Base-by-base conservation (phyloP, 768 basidiomycete species). In the Cubamyces sp. region DNA sequence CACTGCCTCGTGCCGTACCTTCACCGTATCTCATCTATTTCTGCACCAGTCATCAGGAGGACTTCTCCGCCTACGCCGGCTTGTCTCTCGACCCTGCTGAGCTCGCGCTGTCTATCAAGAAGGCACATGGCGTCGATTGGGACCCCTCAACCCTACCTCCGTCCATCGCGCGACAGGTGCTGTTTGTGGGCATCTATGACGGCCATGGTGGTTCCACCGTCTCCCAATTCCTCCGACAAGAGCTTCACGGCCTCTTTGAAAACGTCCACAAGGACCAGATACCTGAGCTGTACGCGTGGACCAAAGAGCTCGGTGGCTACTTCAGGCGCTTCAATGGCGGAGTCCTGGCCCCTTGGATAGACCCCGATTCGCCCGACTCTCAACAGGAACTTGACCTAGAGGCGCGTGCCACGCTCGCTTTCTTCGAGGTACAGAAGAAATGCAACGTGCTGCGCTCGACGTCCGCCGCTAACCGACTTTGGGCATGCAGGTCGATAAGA, bases 121-220 rank as follows among this genome's bases (percentile, higher is more conserved):
- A 85, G 64, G 74, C 76, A 26, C 81, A 86, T 61, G 81, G 79
- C 41, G 73, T 88, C 57, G 83, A 90, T 54, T 96, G 95, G 95
- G 82, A 91, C 64, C 87, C 90, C 0, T 72, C 79, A 26, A 68
- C 67, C 26, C 77, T 84, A 9, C 81, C 79, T 1, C 79, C 86
- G 37, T 76, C 81, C 6, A 76, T 92, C 21, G 81, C 91, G 1
- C 77, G 84, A 28, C 93, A 97, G 73, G 90, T 87, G 7, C 81
- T 93, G 5, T 94, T 92, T 67, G 85, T 94, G 40, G 95, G 94
- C 30, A 88, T 97, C 59, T 97, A 94, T 72, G 95, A 97, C 61
- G 95, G 95, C 8, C 95, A 97, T 70, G 95, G 95, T 7, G 95
- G 95, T 9, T 88, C 88, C n/a, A 88, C 88, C 11, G 94, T 96